These are phyloP conservation scores for Eutrema yunnanense DNA, from an alignment of 345 rosid species.

Conservation along the genomic window DNA sequence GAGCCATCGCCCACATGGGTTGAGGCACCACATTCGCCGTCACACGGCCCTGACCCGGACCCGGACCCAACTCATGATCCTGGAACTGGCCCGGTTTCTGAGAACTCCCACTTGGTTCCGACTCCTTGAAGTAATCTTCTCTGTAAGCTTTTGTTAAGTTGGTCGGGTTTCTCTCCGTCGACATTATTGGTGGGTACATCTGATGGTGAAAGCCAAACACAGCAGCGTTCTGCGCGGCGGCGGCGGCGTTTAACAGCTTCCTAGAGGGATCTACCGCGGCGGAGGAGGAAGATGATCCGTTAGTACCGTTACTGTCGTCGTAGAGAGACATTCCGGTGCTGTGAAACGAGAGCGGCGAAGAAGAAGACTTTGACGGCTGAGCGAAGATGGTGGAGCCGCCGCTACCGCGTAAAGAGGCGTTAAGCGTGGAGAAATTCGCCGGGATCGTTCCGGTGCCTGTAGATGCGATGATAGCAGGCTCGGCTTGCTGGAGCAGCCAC, in stretches of 20 bases:
- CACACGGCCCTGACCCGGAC: slow-evolving; percentile 28
- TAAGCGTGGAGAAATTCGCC: slow-evolving; percentile 74
- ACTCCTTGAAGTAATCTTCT: slow-evolving; percentile 68
- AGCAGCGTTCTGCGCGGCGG: slow-evolving; percentile 25
- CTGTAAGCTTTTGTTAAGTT: slow-evolving; percentile 43
- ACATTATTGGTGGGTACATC: slow-evolving; percentile 41
- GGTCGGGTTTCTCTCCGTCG: slow-evolving; percentile 33
- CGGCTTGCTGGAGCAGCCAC: slow-evolving; percentile 84
- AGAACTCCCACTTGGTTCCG: slow-evolving; percentile 39
- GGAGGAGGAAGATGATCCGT: slow-evolving; percentile 20
- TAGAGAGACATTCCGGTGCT: slow-evolving; percentile 44
- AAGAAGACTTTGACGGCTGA: slow-evolving; percentile 49
- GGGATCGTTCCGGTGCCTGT: slow-evolving; percentile 88
- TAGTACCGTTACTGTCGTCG: slow-evolving; percentile 25
- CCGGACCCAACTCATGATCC: slow-evolving; percentile 34
- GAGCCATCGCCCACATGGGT: slow-evolving; percentile 80
- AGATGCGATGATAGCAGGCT: slow-evolving; percentile 64
- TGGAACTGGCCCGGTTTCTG: slow-evolving; percentile 39
- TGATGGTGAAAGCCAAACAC: slow-evolving; percentile 59
- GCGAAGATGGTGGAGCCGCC: slow-evolving; percentile 58
- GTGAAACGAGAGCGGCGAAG: slow-evolving; percentile 54
- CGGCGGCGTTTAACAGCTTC: slow-evolving; percentile 29
- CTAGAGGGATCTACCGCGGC: slow-evolving; percentile 20
- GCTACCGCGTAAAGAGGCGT: slow-evolving; percentile 59
- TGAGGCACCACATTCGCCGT: slow-evolving; percentile 36